Conservation (phyloP, 345 rosid species). For the Camelina laxa region DNA sequence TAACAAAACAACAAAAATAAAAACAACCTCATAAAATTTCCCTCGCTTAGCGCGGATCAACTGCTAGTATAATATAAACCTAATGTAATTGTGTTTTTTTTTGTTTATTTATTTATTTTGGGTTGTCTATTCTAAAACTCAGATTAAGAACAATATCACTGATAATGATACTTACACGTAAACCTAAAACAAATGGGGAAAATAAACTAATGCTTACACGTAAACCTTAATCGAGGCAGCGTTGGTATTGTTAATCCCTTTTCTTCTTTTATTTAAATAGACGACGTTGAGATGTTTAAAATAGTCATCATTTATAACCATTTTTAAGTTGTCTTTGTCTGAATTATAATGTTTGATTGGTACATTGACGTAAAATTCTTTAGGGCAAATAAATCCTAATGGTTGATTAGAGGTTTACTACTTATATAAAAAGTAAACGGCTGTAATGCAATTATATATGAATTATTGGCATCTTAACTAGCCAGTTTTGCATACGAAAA, state of each 20-base stretch:
- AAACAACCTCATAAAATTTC: no score
- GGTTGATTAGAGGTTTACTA: not conserved
- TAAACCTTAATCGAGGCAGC: not conserved
- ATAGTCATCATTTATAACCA: not conserved
- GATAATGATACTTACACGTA: conserved; percentile 10
- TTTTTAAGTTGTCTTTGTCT: not conserved
- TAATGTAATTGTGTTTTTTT: no score
- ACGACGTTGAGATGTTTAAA: not conserved
- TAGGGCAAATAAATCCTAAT: not conserved
- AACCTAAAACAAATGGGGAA: not conserved
- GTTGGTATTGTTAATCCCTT: not conserved
- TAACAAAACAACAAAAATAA: no score
- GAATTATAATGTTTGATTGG: not conserved
- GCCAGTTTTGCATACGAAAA: no score
- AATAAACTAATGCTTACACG: not conserved
- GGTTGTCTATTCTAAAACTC: no score
- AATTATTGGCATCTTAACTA: no score
- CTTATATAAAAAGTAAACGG: no score
- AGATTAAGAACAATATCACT: no score
- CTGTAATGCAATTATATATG: no score
- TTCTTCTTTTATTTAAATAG: not conserved
- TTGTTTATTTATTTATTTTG: no score
- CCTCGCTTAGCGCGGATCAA: no score
- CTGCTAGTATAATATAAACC: not conserved
- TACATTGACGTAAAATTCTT: not conserved